Percentiles rank a stretch among this genome's conserved stretches.
Evolutionary conservation across 257 asterid species (phyloP).

Genomic region (Scutellaria galericulata): DNA sequence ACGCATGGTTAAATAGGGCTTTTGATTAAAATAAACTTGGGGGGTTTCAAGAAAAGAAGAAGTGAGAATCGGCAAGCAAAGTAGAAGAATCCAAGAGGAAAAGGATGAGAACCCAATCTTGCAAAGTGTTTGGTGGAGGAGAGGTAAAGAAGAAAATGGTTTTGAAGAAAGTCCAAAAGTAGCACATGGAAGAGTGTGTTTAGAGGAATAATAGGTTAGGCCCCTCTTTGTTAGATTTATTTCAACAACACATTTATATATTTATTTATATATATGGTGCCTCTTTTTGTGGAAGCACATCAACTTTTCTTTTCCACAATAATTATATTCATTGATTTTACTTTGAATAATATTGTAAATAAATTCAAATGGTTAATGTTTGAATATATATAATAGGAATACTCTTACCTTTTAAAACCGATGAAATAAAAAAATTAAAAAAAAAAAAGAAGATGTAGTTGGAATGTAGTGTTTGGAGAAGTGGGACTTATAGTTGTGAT

Average conservation of each 20-base stretch:
- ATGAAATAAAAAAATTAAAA: too few species aligned
- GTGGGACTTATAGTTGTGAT: conserved; percentile 63
- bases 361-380: too few species aligned
- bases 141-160: conserved; percentile 54
- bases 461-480: conserved; percentile 65
- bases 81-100: conserved; percentile 64
- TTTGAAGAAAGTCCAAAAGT: conserved; percentile 52
- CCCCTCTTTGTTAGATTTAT: neutral
- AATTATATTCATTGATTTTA: too few species aligned
- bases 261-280: conserved; percentile 29
- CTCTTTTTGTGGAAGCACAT: conserved; percentile 47
- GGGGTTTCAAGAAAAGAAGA: conserved; percentile 38
- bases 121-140: conserved; percentile 48
- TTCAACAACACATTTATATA: too few species aligned
- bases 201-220: conserved; percentile 65
- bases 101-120: conserved; percentile 56
- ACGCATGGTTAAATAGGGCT: conserved; percentile 6
- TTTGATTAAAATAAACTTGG: neutral
- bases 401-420: too few species aligned
- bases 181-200: conserved; percentile 74
- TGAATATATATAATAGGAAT: too few species aligned
- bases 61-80: conserved; percentile 54
- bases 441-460: conserved; percentile 17
- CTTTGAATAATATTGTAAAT: too few species aligned
- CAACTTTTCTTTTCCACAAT: conserved; percentile 38